Evolutionary conservation across 495 filamentous ascomycete species (phyloP).

Genomic region (Daldinia caldariorum): DNA sequence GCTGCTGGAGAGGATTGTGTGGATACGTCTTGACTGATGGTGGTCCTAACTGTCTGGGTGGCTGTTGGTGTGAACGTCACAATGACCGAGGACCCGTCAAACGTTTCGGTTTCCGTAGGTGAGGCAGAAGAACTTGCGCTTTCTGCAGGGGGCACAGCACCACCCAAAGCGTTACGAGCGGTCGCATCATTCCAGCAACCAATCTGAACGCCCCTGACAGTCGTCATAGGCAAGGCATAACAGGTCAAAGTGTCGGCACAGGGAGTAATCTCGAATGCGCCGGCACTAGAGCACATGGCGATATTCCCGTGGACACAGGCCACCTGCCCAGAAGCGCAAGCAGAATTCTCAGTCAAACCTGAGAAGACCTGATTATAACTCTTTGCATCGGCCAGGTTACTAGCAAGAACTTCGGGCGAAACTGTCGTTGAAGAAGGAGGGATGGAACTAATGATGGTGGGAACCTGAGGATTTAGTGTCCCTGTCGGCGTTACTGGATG

Average conservation of each 20-base stretch:
- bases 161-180: conserved; percentile 45
- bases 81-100: conserved; percentile 15
- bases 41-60: conserved; percentile 32
- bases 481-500: conserved; percentile 45
- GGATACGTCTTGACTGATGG: conserved; percentile 21
- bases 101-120: not conserved
- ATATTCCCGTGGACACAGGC: conserved; percentile 55
- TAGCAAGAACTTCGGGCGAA: conserved; percentile 46
- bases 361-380: conserved; percentile 52
- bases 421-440: conserved; percentile 51
- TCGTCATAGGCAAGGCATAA: conserved; percentile 56
- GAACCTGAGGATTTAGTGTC: conserved; percentile 45
- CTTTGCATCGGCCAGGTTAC: conserved; percentile 52
- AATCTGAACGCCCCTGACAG: conserved; percentile 48
- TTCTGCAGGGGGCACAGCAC: conserved; percentile 11
- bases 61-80: conserved; percentile 35
- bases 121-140: conserved; percentile 24
- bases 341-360: conserved; percentile 50
- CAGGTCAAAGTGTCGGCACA: conserved; percentile 49
- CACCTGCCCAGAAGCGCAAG: conserved; percentile 51
- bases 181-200: conserved; percentile 48
- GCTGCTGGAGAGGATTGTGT: conserved; percentile 8
- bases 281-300: conserved; percentile 45
- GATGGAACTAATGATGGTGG: conserved; percentile 50
- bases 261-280: conserved; percentile 46